Evolutionary conservation across 495 filamentous ascomycete species (phyloP).

Genomic region (Letharia columbiana): DNA sequence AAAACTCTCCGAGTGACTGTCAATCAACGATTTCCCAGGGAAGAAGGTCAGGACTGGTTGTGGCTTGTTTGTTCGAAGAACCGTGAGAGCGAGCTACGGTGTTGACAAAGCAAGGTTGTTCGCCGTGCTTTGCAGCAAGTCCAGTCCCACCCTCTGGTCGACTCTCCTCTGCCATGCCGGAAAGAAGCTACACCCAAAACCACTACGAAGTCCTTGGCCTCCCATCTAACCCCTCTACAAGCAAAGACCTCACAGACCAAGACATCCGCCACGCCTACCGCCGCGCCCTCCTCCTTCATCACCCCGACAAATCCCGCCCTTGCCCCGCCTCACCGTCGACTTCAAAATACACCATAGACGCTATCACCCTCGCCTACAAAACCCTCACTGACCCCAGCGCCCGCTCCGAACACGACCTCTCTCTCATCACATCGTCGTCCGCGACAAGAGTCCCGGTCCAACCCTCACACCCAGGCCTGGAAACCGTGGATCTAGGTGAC

Average conservation of each 20-base stretch:
- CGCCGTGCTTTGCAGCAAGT: not conserved
- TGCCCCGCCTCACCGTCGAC: conserved; percentile 15
- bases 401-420: conserved; percentile 58
- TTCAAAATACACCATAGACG: conserved; percentile 50
- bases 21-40: no score
- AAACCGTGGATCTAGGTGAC: conserved; percentile 79
- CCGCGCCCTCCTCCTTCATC: conserved; percentile 65
- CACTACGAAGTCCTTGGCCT: conserved; percentile 20
- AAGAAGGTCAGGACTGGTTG: no score
- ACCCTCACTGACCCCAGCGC: conserved; percentile 52
- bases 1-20: no score
- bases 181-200: not conserved
- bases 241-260: conserved; percentile 1
- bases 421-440: conserved; percentile 3
- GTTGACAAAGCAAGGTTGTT: not conserved
- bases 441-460: conserved; percentile 5
- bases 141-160: not conserved
- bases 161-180: conserved; percentile 13
- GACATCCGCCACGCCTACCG: conserved; percentile 69
- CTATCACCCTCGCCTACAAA: conserved; percentile 69
- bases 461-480: conserved; percentile 44
- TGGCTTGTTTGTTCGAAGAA: no score
- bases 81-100: no score
- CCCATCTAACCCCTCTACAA: not conserved
- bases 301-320: conserved; percentile 62